These are phyloP conservation scores for Metrosideros polymorpha DNA, from an alignment of 441 rosid species.

Conservation along the genomic window DNA sequence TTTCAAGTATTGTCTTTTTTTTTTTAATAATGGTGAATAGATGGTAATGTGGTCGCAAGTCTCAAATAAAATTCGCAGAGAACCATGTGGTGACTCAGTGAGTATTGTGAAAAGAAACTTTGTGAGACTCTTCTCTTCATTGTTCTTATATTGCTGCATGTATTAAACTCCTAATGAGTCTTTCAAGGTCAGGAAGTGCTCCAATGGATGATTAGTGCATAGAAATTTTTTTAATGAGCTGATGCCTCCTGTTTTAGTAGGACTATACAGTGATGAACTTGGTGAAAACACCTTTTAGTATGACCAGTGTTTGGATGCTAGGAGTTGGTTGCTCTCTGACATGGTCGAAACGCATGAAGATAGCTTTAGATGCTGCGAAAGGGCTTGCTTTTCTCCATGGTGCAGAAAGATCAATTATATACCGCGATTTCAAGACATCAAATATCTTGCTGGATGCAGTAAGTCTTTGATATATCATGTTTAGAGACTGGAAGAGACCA, in stretches of 20 bases:
- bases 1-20: background rate
- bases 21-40: background rate
- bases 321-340: conserved; percentile 91
- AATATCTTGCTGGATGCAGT: conserved; percentile 88
- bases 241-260: background rate
- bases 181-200: background rate
- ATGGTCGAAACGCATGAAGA: conserved; percentile 90
- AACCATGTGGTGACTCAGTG: background rate
- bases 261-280: background rate
- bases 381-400: conserved; percentile 97
- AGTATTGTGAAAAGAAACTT: background rate
- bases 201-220: background rate
- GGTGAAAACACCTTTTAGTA: background rate
- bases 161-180: background rate
- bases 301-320: conserved; percentile 14
- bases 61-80: background rate
- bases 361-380: conserved; percentile 88
- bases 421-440: conserved; percentile 97
- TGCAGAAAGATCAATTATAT: conserved; percentile 80
- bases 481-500: background rate
- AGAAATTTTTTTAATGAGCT: background rate
- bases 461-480: conserved; percentile 10
- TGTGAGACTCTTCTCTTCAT: background rate
- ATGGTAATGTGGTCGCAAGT: background rate
- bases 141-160: background rate